Evolutionary conservation across 2,329 filamentous ascomycete genomes (phyloP).

Genomic region (Neopestalotiopsis sp.): DNA sequence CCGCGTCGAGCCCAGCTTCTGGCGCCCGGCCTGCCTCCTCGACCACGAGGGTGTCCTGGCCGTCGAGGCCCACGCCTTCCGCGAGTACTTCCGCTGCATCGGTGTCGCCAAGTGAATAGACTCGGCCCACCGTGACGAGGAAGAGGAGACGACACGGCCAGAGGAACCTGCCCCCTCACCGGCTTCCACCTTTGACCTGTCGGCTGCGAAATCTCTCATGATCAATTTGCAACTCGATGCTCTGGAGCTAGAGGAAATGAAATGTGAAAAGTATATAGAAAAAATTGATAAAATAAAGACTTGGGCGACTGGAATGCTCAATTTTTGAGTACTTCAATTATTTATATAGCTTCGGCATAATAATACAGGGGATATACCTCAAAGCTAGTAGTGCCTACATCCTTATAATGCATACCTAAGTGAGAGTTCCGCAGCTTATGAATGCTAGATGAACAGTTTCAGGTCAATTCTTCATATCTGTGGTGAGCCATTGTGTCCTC

Average conservation of each 20-base stretch:
- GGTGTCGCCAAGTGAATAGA: conserved; percentile 33
- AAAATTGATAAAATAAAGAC: background rate
- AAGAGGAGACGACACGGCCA: background rate
- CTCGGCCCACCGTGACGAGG: background rate
- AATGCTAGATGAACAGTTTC: background rate
- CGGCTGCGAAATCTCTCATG: background rate
- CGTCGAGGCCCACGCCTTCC: conserved; percentile 41
- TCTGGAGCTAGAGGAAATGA: background rate
- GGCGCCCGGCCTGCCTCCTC: conserved; percentile 43
- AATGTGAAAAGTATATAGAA: background rate
- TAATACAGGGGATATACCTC: background rate
- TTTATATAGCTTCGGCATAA: conserved; percentile 3
- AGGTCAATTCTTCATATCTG: no score
- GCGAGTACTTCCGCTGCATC: conserved; percentile 42
- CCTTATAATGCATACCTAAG: background rate
- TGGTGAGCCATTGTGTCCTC: no score
- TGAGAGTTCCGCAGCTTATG: background rate
- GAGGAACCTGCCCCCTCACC: background rate
- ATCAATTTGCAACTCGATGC: background rate
- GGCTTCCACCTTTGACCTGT: background rate
- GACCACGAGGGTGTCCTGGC: conserved; percentile 44
- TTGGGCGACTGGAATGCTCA: background rate
- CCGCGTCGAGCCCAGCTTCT: conserved; percentile 42
- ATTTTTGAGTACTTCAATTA: background rate
- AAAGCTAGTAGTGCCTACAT: background rate